These are phyloP conservation scores for Melampsora larici-populina DNA, from an alignment of 1,284 basidiomycete genomes.

Conservation along the genomic window DNA sequence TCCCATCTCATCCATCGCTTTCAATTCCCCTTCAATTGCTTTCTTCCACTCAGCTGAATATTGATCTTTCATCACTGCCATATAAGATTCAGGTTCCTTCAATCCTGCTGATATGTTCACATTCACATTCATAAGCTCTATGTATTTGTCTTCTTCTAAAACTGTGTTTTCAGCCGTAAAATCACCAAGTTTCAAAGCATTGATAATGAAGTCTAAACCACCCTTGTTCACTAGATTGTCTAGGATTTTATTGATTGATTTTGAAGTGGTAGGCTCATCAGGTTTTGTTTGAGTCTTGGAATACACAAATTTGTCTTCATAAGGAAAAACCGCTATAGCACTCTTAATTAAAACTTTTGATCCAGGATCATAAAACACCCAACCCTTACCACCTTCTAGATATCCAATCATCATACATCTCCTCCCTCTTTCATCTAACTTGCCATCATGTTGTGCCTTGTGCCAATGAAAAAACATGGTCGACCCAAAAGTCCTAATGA, in stretches of 20 bases:
- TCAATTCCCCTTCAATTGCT: background rate
- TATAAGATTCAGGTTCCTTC: background rate
- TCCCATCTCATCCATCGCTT: background rate
- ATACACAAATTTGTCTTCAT: background rate
- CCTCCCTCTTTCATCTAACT: background rate
- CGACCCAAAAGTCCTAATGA: background rate
- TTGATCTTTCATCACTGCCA: background rate
- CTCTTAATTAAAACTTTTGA: background rate
- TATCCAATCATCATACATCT: background rate
- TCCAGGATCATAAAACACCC: background rate
- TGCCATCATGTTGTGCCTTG: background rate
- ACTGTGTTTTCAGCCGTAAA: no score
- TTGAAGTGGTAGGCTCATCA: background rate
- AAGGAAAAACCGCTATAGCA: background rate
- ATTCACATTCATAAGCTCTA: background rate
- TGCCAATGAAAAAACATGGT: background rate
- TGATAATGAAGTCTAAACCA: no score
- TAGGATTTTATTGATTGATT: no score
- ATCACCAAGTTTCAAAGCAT: no score
- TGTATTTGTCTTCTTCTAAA: background rate
- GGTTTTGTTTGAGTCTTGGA: background rate
- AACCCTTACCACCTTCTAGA: background rate
- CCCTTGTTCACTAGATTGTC: no score
- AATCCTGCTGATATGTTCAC: background rate
- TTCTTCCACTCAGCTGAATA: background rate